A percentile compares a stretch with the other conserved stretches of the same genome.
Conservation (phyloP, 306 rosid genomes). For the Ochetophila trinervis region DNA sequence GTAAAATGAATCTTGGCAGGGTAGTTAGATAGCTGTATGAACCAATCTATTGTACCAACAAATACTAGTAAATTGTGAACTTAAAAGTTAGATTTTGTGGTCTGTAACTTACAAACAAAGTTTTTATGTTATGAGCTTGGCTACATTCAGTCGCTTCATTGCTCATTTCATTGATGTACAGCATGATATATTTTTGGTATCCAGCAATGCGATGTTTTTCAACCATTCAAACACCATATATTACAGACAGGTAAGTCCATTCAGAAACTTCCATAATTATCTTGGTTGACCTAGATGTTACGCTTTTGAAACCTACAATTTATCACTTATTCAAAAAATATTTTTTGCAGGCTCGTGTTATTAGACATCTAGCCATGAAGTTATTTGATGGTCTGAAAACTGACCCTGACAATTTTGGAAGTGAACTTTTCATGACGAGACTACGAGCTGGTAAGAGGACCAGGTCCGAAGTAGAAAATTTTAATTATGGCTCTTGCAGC, state of each 20-base stretch:
- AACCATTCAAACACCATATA: slow-evolving; percentile 9
- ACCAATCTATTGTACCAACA: not conserved
- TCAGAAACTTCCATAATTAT: not conserved
- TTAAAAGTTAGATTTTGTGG: not conserved
- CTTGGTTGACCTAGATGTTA: not conserved
- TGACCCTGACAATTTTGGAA: slow-evolving; percentile 16
- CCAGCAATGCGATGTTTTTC: slow-evolving; percentile 21
- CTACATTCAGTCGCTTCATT: not conserved
- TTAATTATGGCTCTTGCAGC: not conserved
- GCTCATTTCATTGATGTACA: slow-evolving; percentile 11
- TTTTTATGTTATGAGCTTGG: not conserved
- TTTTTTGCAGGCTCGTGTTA: slow-evolving; percentile 22
- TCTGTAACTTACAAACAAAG: not conserved
- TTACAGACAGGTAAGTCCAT: slow-evolving; percentile 15
- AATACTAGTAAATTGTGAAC: not conserved
- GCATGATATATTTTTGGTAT: slow-evolving; percentile 29
- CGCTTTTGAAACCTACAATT: not conserved
- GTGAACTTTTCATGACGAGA: not conserved
- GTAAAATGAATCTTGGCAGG: not conserved
- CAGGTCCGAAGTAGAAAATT: not conserved
- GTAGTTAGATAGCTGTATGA: not conserved
- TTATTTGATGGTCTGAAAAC: slow-evolving; percentile 20
- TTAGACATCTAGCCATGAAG: slow-evolving; percentile 17
- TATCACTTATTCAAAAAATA: not conserved
- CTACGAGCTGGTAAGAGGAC: slow-evolving; percentile 13